Base-by-base conservation (phyloP, 441 rosid species). In the Melastoma candidum region DNA sequence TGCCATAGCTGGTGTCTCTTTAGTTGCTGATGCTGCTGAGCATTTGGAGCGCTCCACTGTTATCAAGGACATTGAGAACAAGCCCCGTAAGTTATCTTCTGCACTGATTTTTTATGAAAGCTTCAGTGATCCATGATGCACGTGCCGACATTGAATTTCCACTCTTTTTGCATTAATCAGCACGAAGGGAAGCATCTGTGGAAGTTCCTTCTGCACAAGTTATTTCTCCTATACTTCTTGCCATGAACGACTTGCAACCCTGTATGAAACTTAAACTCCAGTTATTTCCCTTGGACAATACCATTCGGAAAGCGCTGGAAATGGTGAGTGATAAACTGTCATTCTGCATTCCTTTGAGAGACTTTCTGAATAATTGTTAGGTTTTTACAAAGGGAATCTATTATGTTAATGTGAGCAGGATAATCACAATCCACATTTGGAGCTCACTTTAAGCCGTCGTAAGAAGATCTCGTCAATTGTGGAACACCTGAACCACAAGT, bases 11-110 rank as follows among this genome's bases (percentile, higher is more conserved):
- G 99, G 99, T 59, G 99, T 89, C 73, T 89, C 99, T 53, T 75
- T 93, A 77, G 99, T 89, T 72, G 97, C 97, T 62, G 97, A 89
- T 71, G 99, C 99, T 72, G 99, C 99, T 59, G 97, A 84, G 70
- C 99, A 89, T 74, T 71, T 93, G 71, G 97, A 93, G 72, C 80
- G 79, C 65, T 59, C 78, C n/a, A 67, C 74, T 45, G 67, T 60
- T 58, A 75, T 74, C 62, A 75, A 77, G 55, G 86, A 79, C 61
- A 57, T 61, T 60, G 76, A 81, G 66, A 59, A 50, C 69, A 78
- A 70, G 41, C 74, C 70, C 64, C 74, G 73, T 72, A 56, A 36
- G 41, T 36, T 4, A 36, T 36, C 41, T 36, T 9, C 41, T 36
- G 8, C 41, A 4, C 41, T 4, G 41, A 36, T 36, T 36, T 36